Evolutionary conservation across 2,329 filamentous ascomycete genomes (phyloP).

Genomic region (Ophiocordyceps camponoti-rufipedis): DNA sequence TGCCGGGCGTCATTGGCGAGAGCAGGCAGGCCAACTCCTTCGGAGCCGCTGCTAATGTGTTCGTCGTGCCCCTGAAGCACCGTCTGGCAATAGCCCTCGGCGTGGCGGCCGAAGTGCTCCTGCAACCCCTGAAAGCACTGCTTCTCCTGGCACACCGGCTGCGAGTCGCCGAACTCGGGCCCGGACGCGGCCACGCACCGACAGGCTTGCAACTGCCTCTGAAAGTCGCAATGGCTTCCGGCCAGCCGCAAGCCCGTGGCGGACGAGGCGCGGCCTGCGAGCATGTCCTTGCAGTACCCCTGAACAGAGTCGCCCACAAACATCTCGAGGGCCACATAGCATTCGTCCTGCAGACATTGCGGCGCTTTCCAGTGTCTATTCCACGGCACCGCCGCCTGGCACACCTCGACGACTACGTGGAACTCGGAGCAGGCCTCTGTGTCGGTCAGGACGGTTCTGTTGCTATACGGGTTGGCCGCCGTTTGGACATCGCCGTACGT

Average conservation of each 20-base stretch:
- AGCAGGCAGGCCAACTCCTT: neutral
- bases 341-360: neutral
- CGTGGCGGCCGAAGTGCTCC: neutral
- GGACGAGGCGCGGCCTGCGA: neutral
- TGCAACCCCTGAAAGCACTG: neutral
- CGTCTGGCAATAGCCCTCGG: neutral
- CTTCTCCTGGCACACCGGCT: neutral
- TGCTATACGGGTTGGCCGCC: neutral
- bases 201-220: neutral
- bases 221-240: neutral
- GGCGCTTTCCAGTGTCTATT: neutral
- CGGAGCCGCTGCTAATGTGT: neutral
- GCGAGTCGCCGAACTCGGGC: neutral
- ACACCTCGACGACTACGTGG: neutral
- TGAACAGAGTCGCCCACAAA: neutral
- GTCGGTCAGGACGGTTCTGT: neutral
- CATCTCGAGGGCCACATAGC: neutral
- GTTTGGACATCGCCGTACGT: neutral
- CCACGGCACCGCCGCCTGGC: neutral
- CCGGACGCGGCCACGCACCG: neutral
- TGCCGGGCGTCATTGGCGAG: neutral
- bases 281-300: neutral
- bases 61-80: neutral
- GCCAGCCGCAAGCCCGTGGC: neutral
- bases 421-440: neutral